Evolutionary conservation across 2,329 filamentous ascomycete species (phyloP).

Genomic region (Periconia sp.): DNA sequence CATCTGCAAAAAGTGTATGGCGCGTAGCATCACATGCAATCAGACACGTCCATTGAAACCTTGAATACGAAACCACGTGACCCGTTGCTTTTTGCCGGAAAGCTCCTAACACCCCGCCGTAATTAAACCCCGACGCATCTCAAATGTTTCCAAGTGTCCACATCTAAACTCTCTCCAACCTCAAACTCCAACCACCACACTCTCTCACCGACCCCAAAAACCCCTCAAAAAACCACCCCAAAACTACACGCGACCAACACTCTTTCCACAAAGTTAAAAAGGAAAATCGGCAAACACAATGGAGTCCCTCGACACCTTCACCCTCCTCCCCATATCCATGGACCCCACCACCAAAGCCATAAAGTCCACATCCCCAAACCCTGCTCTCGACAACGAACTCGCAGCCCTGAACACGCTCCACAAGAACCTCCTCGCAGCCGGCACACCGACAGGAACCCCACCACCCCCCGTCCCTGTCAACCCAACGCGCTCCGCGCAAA

Average conservation of each 20-base stretch:
- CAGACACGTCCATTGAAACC: not conserved
- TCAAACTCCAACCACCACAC: not conserved
- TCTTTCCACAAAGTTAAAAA: not conserved
- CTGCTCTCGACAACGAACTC: constrained; percentile 54
- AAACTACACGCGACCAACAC: not conserved
- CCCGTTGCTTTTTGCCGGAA: not conserved
- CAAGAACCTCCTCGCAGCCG: constrained; percentile 68
- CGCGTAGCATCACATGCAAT: too few relatives aligned
- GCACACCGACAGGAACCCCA: constrained; percentile 65
- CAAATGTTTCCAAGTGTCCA: constrained; percentile 25
- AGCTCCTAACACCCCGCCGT: not conserved
- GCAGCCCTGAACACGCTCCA: constrained; percentile 76
- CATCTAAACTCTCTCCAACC: constrained; percentile 8
- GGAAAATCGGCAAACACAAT: constrained; percentile 16
- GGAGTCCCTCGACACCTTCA: constrained; percentile 66
- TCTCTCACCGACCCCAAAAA: not conserved
- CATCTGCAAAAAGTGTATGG: too few relatives aligned
- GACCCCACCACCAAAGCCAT: constrained; percentile 82
- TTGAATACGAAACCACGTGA: not conserved
- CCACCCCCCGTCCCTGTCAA: constrained; percentile 89
- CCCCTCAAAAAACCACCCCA: not conserved
- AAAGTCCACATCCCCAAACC: constrained; percentile 46
- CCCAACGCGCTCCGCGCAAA: constrained; percentile 84
- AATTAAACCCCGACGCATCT: not conserved
- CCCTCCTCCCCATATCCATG: constrained; percentile 76